Percentiles rank a stretch among this genome's conserved stretches.
Evolutionary conservation across 2,329 filamentous ascomycete species (phyloP).

Genomic region (Xylariaceae sp.): DNA sequence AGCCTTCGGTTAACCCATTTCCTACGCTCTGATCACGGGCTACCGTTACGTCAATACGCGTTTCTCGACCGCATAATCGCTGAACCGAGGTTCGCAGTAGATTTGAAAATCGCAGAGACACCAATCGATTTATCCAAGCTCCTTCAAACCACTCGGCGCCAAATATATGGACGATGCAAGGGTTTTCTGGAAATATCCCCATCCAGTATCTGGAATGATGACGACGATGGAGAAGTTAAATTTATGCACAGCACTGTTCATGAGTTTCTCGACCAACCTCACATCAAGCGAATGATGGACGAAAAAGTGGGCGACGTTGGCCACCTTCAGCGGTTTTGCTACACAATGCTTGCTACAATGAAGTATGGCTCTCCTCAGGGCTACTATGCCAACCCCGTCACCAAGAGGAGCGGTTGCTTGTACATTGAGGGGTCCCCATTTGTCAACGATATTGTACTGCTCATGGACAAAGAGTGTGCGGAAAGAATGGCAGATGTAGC

Average conservation of each 20-base stretch:
- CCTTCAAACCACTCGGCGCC: slow-evolving; percentile 1
- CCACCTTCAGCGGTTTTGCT: slow-evolving; percentile 3
- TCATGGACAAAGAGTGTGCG: too few relatives aligned
- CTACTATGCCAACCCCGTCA: slow-evolving; percentile 2
- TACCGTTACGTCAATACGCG: slow-evolving; percentile 9
- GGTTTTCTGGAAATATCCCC: slow-evolving; percentile 14
- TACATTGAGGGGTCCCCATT: background rate
- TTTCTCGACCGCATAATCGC: slow-evolving; percentile 10
- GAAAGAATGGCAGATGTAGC: too few relatives aligned
- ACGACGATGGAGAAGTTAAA: slow-evolving; percentile 4
- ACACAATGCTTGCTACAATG: slow-evolving; percentile 11
- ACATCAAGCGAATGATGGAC: slow-evolving; percentile 1
- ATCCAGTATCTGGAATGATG: background rate
- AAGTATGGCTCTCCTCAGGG: slow-evolving; percentile 8
- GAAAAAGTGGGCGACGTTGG: slow-evolving; percentile 1
- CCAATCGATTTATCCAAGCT: background rate
- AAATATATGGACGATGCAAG: slow-evolving; percentile 17
- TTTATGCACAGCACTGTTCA: slow-evolving; percentile 16
- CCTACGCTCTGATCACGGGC: background rate
- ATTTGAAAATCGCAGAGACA: background rate
- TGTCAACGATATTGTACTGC: too few relatives aligned
- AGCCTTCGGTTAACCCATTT: slow-evolving; percentile 2
- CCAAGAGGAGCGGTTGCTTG: background rate
- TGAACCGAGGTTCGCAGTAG: slow-evolving; percentile 9
- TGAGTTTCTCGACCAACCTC: slow-evolving; percentile 8